Conservation (phyloP, 306 rosid genomes). For the Rubus parviflorus region DNA sequence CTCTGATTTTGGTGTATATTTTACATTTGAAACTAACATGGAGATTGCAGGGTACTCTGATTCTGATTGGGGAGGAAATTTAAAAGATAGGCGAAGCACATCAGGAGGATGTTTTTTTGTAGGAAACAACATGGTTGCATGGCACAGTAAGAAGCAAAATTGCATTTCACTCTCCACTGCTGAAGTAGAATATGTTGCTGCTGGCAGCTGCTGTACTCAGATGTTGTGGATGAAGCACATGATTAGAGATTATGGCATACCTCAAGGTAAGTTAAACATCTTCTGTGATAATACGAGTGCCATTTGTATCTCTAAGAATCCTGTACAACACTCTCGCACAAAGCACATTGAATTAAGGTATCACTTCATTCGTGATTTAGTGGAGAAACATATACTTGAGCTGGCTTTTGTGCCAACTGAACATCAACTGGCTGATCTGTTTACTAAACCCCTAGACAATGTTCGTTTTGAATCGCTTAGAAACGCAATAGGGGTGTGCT, state of each 20-base stretch:
- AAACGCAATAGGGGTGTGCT: too few relatives aligned
- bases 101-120: not conserved
- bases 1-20: fast-evolving
- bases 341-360: not conserved
- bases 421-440: too few relatives aligned
- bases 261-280: too few relatives aligned
- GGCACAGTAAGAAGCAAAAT: not conserved
- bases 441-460: too few relatives aligned
- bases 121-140: not conserved
- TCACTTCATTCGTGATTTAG: too few relatives aligned
- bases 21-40: too few relatives aligned
- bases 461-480: too few relatives aligned
- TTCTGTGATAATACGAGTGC: not conserved
- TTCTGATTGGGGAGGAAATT: not conserved
- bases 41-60: not conserved
- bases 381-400: too few relatives aligned
- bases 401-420: too few relatives aligned
- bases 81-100: not conserved
- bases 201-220: not conserved
- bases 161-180: not conserved
- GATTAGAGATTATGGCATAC: too few relatives aligned
- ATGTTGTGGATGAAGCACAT: too few relatives aligned
- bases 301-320: not conserved
- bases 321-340: not conserved
- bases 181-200: not conserved